Base-by-base conservation (phyloP, 2,329 filamentous ascomycete species). In the Thelonectria rubi region DNA sequence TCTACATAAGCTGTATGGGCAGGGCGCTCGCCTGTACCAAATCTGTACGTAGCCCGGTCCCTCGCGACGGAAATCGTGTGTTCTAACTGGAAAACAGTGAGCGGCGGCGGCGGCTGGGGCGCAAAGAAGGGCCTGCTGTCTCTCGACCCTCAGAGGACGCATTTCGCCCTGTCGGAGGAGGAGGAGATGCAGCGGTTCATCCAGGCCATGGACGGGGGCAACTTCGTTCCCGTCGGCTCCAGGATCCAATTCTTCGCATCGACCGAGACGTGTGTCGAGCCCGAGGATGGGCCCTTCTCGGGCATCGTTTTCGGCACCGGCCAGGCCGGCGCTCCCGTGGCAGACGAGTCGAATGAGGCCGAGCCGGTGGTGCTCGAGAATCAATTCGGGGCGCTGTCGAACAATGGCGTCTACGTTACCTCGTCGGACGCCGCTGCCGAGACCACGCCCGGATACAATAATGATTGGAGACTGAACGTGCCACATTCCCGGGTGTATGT, bases 51-150 rank as follows among this genome's bases (percentile, higher is more conserved):
- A 21, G 1, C 45, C 45, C 26, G 7, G 21, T 2, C 21, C 1
- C 43, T 11, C 1, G 1, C 11, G 26, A n/a, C 15, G 10, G 12
- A 30, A 1, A 12, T 32, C 12, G 48, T 18, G 48, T 18, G 3
- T 37, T 17, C 68, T 76, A 59, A 76, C 49, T 37, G 20, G 3
- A 14, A 8, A 39, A 39, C 45, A 83, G 86, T 94, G 65, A 93
- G 91, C 70, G 92, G 92, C 5, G 92, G 92, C 47, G 92, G 92
- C 43, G 92, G 92, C 18, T 96, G 92, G 92, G 92, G 92, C 15
- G 81, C 85, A 58, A 95, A 94, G 74, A 88, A 90, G 69, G 92
- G 92, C 0, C 79, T 96, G 0, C 79, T 96, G 3, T 92, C 92
- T 6, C 81, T 96, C 4, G 92, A 95, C 71, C 91, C 92, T 3